Evolutionary conservation across 2,329 filamentous ascomycete genomes (phyloP).

Genomic region (Periconia digitata): DNA sequence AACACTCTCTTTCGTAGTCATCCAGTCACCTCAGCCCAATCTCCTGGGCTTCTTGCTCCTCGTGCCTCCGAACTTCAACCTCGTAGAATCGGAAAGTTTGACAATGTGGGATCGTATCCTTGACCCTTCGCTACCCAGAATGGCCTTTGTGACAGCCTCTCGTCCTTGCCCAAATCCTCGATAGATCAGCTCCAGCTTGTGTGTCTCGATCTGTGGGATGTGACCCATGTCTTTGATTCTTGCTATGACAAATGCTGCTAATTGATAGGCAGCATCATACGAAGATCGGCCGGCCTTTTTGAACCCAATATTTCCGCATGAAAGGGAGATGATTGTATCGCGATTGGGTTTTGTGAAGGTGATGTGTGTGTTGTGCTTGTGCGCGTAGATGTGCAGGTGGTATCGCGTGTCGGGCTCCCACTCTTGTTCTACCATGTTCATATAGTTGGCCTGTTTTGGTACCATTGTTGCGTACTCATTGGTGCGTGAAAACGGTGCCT

Average conservation of each 20-base stretch:
- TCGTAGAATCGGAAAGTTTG: conserved; percentile 81
- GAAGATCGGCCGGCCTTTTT: conserved; percentile 74
- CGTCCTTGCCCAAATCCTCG: conserved; percentile 84
- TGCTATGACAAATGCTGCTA: conserved; percentile 80
- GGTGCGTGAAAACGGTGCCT: conserved; percentile 19
- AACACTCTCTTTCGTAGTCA: conserved; percentile 35
- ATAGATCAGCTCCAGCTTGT: conserved; percentile 71
- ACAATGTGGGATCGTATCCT: conserved; percentile 72
- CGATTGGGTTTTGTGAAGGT: conserved; percentile 83
- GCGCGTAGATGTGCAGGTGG: conserved; percentile 82
- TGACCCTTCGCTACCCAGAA: conserved; percentile 83
- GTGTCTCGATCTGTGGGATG: conserved; percentile 55
- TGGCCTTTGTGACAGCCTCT: conserved; percentile 85
- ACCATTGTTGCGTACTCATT: conserved; percentile 20
- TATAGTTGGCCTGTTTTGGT: conserved; percentile 9
- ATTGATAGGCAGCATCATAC: conserved; percentile 91
- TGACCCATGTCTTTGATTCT: conserved; percentile 81
- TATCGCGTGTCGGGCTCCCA: conserved; percentile 61
- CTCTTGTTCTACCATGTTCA: conserved; percentile 24
- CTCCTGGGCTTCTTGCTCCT: conserved; percentile 83
- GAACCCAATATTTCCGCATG: conserved; percentile 89
- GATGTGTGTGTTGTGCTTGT: conserved; percentile 94
- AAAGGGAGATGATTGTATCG: conserved; percentile 76
- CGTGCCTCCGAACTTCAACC: conserved; percentile 93
- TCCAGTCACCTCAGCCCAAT: conserved; percentile 58